Evolutionary conservation across 495 filamentous ascomycete species (phyloP), one percentile per base, ranked within the genome.

Genomic region (Hypoxylon perforatum): DNA sequence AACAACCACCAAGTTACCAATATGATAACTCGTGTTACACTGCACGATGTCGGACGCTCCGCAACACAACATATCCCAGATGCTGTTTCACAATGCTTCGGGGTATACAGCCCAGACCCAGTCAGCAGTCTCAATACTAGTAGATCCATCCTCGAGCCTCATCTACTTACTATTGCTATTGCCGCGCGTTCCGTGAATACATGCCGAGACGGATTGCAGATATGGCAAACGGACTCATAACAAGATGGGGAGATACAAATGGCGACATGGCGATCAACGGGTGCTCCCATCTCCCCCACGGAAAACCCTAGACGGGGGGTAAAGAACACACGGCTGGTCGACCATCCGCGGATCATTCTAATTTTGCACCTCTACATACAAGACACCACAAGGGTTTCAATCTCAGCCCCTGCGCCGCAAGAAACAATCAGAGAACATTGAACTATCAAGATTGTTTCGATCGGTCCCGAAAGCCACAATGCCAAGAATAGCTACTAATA

Each of bases 391-490:
- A 63, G 15, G 19, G 59, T 60, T 57, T 63, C 59, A 56, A 59
- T 36, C 18, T 7, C 3, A 25, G 19, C 44, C 60, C 50, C 55
- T 60, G 59, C n/a, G 35, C 42, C 44, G 48, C 60, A 57, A 50
- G 55, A 63, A 69, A 59, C 65, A 59, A 50, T 58, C n/a, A 53
- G 8, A 54, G 30, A 46, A 55, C 14, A 53, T 12, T 49, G 30
- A 46, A 55, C 14, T 50, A 35, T 56, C 45, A 39, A 60, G 44
- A 63, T 69, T 56, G 59, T 47, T 55, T 69, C 60, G 55, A 63
- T 63, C 65, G 60, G 59, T 59, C 65, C 65, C 60, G 65, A 28
- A 69, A 63, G 55, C 49, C 49, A 57, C 42, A 54, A 21, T 55
- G 56, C 65, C 65, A 69, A 69, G 54, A 52, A 60, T 41, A 61